Percentiles rank a stretch among this genome's conserved stretches.
Evolutionary conservation across 371 early-diverging fungal species (phyloP).

Genomic region (Paraphysoderma sedebokerense): DNA sequence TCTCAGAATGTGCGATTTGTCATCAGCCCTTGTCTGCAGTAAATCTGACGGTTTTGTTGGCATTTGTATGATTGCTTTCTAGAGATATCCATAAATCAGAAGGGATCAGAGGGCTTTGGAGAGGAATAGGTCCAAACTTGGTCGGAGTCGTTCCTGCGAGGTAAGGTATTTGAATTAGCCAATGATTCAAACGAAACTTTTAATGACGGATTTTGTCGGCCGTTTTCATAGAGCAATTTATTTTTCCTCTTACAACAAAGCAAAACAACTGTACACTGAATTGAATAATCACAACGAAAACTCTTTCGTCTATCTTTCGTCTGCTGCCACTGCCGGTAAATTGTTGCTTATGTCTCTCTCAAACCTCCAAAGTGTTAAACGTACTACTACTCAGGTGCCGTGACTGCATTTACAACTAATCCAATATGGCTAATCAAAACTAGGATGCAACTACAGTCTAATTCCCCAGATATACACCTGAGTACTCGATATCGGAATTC

Average conservation of each 20-base stretch:
- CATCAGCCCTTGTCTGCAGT: no score
- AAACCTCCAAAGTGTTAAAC: not conserved
- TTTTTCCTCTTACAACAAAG: conserved; percentile 76
- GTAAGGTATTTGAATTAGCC: conserved; percentile 11
- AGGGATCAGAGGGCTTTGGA: conserved; percentile 74
- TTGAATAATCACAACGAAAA: conserved; percentile 60
- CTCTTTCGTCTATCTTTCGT: conserved; percentile 54
- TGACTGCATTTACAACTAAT: conserved; percentile 67
- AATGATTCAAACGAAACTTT: no score
- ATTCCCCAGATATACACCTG: no score
- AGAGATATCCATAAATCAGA: conserved; percentile 55
- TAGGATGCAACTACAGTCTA: conserved; percentile 72
- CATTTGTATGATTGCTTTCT: not conserved
- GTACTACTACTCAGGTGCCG: conserved; percentile 16
- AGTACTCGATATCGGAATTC: conserved; percentile 43
- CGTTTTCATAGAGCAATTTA: conserved; percentile 53
- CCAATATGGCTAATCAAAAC: conserved; percentile 96
- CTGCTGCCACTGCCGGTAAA: conserved; percentile 71
- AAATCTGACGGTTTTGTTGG: no score
- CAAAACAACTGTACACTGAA: conserved; percentile 54
- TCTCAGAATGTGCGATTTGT: no score
- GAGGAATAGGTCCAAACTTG: conserved; percentile 82
- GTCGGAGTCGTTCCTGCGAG: conserved; percentile 85
- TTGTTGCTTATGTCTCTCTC: not conserved
- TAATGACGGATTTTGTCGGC: not conserved